Evolutionary conservation across 495 filamentous ascomycete genomes (phyloP), one percentile per base, ranked within the genome.

Genomic region (Alectoria sarmentosa): DNA sequence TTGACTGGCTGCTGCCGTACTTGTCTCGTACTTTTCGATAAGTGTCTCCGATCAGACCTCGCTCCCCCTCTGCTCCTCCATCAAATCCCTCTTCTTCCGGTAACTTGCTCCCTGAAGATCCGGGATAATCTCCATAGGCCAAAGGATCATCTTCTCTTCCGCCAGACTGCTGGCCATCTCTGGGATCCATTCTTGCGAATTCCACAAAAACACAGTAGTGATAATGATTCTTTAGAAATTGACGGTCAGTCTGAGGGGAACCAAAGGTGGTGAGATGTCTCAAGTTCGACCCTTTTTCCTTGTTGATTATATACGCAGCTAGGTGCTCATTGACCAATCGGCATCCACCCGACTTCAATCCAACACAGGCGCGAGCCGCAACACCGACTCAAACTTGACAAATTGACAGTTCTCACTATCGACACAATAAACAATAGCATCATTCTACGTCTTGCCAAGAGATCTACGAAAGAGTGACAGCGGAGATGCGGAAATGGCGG

Each of bases 81-180:
- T 38, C 38, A 7, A 32, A 63, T 58, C 52, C 72, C 67, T 26
- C 75, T 72, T 34, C 71, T 67, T 59, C 72, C 62, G 38, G 63
- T n/a, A 64, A 66, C 37, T 73, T 70, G 38, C 52, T 46, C 2
- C 58, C 65, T 42, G 66, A 62, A 26, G 39, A 28, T 37, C 64
- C 69, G 66, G 82, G 76, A 63, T 83, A 83, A 23, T 79, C 77
- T 71, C 83, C 83, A 69, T 86, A 86, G 55, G 83, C 83, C 71
- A 86, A 69, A 26, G 70, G 69, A 66, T 85, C 81, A 67, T 84
- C 77, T 30, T 84, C 77, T n/a, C 23, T 39, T 21, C 17, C 46
- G 38, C 75, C 65, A 37, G 79, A 56, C 26, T 59, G 36, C 58
- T 59, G 48, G 54, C 58, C 41, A 52, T 58, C 28, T 23, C 59